Conservation (phyloP, 1,284 basidiomycete species). For the Agaricales sp. region DNA sequence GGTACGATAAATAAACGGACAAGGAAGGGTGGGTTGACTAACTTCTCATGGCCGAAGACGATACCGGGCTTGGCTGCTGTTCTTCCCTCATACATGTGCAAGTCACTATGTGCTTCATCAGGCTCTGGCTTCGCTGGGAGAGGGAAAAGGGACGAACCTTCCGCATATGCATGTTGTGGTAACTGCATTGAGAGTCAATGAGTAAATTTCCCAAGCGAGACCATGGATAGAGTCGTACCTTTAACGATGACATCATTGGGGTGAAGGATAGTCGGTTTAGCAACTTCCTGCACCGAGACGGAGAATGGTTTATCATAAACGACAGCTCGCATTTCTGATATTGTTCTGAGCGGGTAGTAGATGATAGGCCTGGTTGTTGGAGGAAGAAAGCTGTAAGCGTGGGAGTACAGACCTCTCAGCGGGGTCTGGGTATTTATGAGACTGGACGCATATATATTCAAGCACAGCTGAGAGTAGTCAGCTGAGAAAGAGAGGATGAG, state of each 20-base stretch:
- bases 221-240: conserved; percentile 15
- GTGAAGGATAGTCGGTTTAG: conserved; percentile 34
- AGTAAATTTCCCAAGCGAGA: background rate
- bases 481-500: no score
- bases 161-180: conserved; percentile 43
- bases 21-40: conserved; percentile 6
- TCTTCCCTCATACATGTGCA: conserved; percentile 48
- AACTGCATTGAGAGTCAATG: conserved; percentile 19
- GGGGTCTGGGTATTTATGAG: no score
- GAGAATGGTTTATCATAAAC: conserved; percentile 38
- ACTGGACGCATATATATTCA: no score
- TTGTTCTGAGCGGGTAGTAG: no score
- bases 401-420: no score
- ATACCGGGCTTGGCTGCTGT: conserved; percentile 38
- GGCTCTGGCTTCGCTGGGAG: no score
- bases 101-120: no score
- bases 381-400: no score
- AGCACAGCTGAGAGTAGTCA: no score
- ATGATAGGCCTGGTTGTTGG: no score
- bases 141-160: no score
- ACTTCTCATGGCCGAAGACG: conserved; percentile 47
- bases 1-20: background rate
- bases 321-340: conserved; percentile 41
- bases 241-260: conserved; percentile 41
- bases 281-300: conserved; percentile 31